These are phyloP conservation scores for Morella rubra DNA, from an alignment of 306 rosid species.

Conservation along the genomic window DNA sequence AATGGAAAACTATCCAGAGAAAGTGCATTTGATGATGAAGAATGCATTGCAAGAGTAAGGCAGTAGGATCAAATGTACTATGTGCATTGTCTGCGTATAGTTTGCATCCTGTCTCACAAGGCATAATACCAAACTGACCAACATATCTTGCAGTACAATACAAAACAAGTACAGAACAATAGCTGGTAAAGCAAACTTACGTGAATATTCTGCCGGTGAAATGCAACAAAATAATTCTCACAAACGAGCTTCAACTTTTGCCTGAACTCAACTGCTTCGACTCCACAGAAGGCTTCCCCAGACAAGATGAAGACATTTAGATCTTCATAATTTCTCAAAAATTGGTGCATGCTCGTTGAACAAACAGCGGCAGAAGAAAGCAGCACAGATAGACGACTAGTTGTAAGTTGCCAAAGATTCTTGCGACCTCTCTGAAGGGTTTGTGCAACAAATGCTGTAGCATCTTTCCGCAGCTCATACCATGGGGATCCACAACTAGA, in stretches of 20 bases:
- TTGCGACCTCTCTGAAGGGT: constrained; percentile 89
- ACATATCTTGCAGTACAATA: constrained; percentile 25
- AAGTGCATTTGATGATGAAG: neutral
- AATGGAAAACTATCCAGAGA: neutral
- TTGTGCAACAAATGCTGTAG: constrained; percentile 77
- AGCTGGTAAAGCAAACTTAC: constrained; percentile 59
- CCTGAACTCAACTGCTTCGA: constrained; percentile 95
- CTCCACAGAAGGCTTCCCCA: constrained; percentile 97
- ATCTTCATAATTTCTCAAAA: constrained; percentile 95
- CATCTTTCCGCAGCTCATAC: constrained; percentile 93
- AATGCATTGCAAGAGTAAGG: neutral
- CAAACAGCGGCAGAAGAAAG: constrained; percentile 84
- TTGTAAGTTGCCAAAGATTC: constrained; percentile 95
- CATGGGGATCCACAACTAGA: constrained; percentile 90
- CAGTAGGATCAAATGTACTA: neutral
- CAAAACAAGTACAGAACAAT: constrained; percentile 18
- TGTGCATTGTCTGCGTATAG: neutral
- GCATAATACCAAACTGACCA: neutral
- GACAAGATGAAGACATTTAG: constrained; percentile 80
- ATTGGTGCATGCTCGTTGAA: constrained; percentile 91
- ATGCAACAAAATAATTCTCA: constrained; percentile 85
- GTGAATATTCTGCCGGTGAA: constrained; percentile 88
- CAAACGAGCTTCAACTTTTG: constrained; percentile 91
- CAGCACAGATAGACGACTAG: constrained; percentile 89
- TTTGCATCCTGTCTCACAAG: neutral